Evolutionary conservation across 2,329 filamentous ascomycete genomes (phyloP), one percentile per base, ranked within the genome.

Genomic region (Pseudonectria buxi): DNA sequence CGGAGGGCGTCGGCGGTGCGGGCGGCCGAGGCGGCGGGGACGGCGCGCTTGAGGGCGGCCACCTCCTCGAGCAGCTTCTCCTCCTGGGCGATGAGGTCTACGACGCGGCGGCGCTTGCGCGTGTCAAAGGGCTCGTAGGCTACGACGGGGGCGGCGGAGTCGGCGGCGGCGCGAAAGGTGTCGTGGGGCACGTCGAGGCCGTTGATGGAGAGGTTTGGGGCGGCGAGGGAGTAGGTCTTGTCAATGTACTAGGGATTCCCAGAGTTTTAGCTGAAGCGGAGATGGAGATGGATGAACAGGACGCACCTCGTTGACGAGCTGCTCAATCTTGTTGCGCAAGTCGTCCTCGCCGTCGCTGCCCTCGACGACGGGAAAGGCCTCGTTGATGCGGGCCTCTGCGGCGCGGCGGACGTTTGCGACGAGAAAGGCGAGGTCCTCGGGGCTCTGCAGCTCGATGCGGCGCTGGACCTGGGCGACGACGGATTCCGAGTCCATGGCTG

Each of bases 401-500:
- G 80, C 78, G 58, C 71, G 71, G 54, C 79, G 78, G 44, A 86
- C 76, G 53, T 85, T 85, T 45, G 71, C 64, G 49, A 84, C 71
- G 18, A 90, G 73, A 61, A 81, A 85, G 37, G 72, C 64, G 24
- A 89, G 71, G 61, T 90, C 85, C 32, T 82, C 77, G 28, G 78
- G 75, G n/a, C 75, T 73, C 64, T 89, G 84, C 33, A 90, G 76
- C 64, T 89, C 85, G 58, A 90, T 83, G 63, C 80, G 83, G 57
- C 85, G 80, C 61, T 87, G 78, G 46, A 61, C 59, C 26, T 65
- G 56, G 7, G 59, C 52, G 38, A 57, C 49, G 37, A 55, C 44
- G 10, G 55, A 58, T 35, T 60, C 57, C 24, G 56, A 50, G 43
- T 58, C 56, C 61, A 65, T 64, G 42, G 30, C 24, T 27, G 35